Percentiles rank a stretch among this genome's conserved stretches.
These are phyloP conservation scores for Spinacia oleracea DNA, from an alignment of 179 eudicot genomes.

Conservation along the genomic window DNA sequence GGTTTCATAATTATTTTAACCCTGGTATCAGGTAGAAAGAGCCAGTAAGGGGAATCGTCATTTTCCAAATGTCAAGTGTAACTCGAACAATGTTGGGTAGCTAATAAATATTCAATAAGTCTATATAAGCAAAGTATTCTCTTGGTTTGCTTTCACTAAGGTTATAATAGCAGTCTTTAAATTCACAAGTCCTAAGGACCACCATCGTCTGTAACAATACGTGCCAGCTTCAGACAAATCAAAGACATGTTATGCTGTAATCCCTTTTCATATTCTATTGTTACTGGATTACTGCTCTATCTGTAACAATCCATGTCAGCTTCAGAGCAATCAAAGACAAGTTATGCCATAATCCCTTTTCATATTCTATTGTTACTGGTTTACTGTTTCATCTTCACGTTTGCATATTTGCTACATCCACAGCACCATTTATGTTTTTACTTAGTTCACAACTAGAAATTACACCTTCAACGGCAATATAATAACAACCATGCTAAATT, in stretches of 20 bases:
- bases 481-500: too few species aligned
- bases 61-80: not conserved
- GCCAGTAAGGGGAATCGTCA: not conserved
- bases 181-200: not conserved
- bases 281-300: not conserved
- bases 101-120: not conserved
- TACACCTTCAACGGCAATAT: not conserved
- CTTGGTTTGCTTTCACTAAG: not conserved
- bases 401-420: not conserved
- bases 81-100: not conserved
- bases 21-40: not conserved
- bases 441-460: too few species aligned
- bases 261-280: too few species aligned
- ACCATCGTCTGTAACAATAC: not conserved
- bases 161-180: not conserved
- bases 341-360: too few species aligned
- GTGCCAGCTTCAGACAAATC: not conserved
- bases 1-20: not conserved
- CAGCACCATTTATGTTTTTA: not conserved
- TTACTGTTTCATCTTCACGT: not conserved
- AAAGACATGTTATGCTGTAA: too few species aligned
- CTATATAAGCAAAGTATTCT: not conserved
- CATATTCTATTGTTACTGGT: too few species aligned
- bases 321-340: not conserved
- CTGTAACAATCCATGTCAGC: not conserved